Evolutionary conservation across 139 green algal genomes (phyloP), one percentile per base, ranked within the genome.

Genomic region (Tetraselmis striata): DNA sequence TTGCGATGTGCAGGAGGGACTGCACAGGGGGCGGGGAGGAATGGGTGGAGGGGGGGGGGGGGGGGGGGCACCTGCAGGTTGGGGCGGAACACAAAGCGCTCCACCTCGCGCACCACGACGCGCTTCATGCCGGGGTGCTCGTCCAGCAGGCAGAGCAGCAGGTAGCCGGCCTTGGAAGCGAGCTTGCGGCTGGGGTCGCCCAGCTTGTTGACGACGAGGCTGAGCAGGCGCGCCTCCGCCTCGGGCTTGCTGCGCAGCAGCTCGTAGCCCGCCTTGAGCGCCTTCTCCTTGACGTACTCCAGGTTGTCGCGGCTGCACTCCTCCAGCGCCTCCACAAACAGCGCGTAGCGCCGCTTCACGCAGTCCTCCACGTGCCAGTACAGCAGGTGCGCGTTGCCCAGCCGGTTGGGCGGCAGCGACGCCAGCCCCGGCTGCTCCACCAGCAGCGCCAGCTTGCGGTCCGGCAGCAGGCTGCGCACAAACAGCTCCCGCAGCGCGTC

Each of bases 161-260:
- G 86, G 87, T 94, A 98, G 23, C 89, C 94, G 0, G 93, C 90
- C 82, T 97, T 97, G 74, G 90, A 95, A 0, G 95, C 95, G 23
- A 98, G 76, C 87, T 96, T 95, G 28, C 95, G 87, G 25, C 82
- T 87, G 23, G 95, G 95, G 79, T 98, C 95, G 0, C 95, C 95
- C 59, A 98, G 91, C 89, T 98, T 98, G 93, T 98, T 98, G 11
- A 98, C 91, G n/a, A 98, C 80, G 0, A 85, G 84, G 0, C 86
- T 11, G 78, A 98, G 91, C 82, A 98, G 90, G 77, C 32, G 77
- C 18, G 79, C 87, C 81, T 96, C 93, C 76, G 80, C 77, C 81
- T 95, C 92, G 1, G 92, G 91, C 85, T 96, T 95, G 29, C 76
- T 79, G 0, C 76, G n/a, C 74, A 97, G 87, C 80, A 95, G 84